Base-by-base conservation (phyloP, 2,329 filamentous ascomycete species). In the Aureobasidium lini region DNA sequence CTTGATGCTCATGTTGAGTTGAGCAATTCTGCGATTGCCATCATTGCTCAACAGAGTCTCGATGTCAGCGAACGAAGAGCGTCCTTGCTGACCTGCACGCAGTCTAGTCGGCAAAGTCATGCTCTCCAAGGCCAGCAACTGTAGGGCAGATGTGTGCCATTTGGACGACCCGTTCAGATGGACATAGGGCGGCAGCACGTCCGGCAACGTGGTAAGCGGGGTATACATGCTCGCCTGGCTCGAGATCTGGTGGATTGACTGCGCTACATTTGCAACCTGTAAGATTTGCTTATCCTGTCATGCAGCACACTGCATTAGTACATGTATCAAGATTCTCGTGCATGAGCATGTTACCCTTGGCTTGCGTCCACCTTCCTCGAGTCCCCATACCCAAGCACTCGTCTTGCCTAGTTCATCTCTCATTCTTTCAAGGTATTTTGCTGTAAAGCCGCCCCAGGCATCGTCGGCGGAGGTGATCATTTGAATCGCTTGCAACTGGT, bases 351-450 rank as follows among this genome's bases (percentile, higher is more conserved):
- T 57, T 59, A 62, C 39, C 61, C 56, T 64, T 23, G 62, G 18
- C 48, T 61, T 62, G 44, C 67, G 64, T 16, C 46, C 53, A 42
- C 79, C 76, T 59, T 87, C 85, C 71, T 95, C 88, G 23, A 91
- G 71, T 0, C 88, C 92, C 87, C 92, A 97, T 11, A 91, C 82
- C 88, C 90, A 95, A 34, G 96, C 83, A 53, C 84, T 84, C 36
- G 85, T 83, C 75, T 96, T 97, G 32, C 90, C 90, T 70, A 92
- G 93, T 71, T 99, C 94, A 69, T 99, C 94, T 62, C 89, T 79
- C 60, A 99, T 74, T 32, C 85, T 81, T 70, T 97, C 75, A 53
- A 75, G 65, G 70, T 74, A 77, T 62, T 68, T 70, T 54, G 72
- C 71, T 47, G 76, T 64, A 71, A 80, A 73, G 61, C 77, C 72